These are phyloP conservation scores for Achlya hypogyna DNA, from an alignment of 352 stramenopile genomes.

Conservation along the genomic window DNA sequence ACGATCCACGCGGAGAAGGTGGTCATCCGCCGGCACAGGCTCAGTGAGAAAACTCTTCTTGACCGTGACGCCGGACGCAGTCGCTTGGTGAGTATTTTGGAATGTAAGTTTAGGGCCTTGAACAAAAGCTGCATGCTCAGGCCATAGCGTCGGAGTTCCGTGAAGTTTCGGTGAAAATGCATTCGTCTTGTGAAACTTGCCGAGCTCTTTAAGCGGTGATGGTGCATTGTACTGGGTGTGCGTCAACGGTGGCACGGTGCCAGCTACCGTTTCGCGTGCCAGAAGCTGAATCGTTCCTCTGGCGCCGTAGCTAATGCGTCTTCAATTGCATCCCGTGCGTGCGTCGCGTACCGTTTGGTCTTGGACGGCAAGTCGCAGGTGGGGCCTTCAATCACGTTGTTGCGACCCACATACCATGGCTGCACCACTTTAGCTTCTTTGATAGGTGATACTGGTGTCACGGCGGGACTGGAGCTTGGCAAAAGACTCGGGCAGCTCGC, in stretches of 20 bases:
- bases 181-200: neutral
- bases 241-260: neutral
- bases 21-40: neutral
- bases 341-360: neutral
- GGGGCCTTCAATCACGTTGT: neutral
- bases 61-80: neutral
- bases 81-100: neutral
- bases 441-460: neutral
- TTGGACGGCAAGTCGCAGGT: neutral
- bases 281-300: neutral
- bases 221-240: neutral
- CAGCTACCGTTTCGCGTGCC: neutral
- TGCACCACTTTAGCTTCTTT: neutral
- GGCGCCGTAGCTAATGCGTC: conserved; percentile 1
- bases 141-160: neutral
- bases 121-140: neutral
- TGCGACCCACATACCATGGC: conserved; percentile 5
- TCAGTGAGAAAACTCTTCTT: neutral
- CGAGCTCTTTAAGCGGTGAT: neutral
- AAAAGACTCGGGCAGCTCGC: neutral
- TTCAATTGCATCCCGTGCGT: neutral
- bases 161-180: neutral
- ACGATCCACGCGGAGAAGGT: neutral
- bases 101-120: neutral
- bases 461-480: neutral